Base-by-base conservation (phyloP, 2,329 filamentous ascomycete species). In the Cercospora zeae-maydis region DNA sequence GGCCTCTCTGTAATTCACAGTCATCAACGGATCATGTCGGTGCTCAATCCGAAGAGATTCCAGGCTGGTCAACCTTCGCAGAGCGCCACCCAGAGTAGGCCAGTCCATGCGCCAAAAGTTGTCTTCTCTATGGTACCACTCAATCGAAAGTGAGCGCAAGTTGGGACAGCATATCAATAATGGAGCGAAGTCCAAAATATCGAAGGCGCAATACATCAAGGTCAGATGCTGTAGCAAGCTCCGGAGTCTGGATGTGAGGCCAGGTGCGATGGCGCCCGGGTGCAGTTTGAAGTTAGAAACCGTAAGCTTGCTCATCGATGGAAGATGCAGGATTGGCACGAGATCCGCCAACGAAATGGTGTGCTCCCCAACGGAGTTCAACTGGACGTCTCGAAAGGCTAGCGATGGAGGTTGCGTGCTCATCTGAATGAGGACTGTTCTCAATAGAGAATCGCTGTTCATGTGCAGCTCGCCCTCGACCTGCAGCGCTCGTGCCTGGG, bases 91-190 rank as follows among this genome's bases (percentile, higher is more conserved):
- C 1, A 59, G 19, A 7, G 14, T 8, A 36, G 7, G 30, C 57
- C 57, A 59, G 30, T 59, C 57, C 27, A 27, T 36, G 19, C 45
- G 30, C 57, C 57, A 59, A 30, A 52, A 53, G 33, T 59, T 59
- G 10, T 51, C 45, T 16, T 37, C 33, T 10, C 57, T 47, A 3
- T 14, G 9, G 3, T 33, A 16, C 57, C 57, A 59, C 24, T 30
- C 19, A 24, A 59, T 39, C 11, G 19, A 19, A 9, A 59, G 47
- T 27, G 27, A 34, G 11, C 37, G 36, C 36, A 58, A n/a, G 24
- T 33, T 45, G 5, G 55, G 14, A 1, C 9, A 45, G 37, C 19
- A 21, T 13, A 5, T 10, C n/a, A 58, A 1, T 11, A 47, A 3
- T 4, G 36, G 24, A 9, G 24, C 36, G 6, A 58, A 42, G 3